Base-by-base conservation (phyloP, 2,329 filamentous ascomycete genomes). In the Hymenoscyphus repandus region DNA sequence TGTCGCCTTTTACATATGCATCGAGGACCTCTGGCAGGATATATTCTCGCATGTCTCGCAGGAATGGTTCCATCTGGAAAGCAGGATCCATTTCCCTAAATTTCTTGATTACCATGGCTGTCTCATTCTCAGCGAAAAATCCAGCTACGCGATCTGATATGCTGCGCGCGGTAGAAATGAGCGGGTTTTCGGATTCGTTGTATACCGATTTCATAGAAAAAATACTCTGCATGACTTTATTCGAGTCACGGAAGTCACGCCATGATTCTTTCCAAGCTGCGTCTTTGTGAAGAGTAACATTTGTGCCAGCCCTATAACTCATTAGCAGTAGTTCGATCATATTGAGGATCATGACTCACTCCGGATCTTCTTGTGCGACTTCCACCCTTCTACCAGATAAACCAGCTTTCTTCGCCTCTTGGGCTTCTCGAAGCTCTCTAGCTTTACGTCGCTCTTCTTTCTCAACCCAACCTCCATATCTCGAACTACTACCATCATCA, bases 71-170 rank as follows among this genome's bases (percentile, higher is more conserved):
- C 61, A 96, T 80, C 68, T 96, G 90, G 77, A 99, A 99, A 59
- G 78, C 80, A 5, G 93, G 92, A 62, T 99, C 93, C 82, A 97
- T 96, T 62, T 91, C 82, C 42, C 92, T 85, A 77, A 99, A 95
- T 70, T 92, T 95, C 75, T 96, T 97, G 74, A 97, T 95, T 33
- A 99, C 93, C 79, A 86, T 86, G 30, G 93, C 93, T 0, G 90
- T 96, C 74, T 99, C 93, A 69, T 97, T 99, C 70, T 99, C 93
- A 55, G 93, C 93, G 60, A 99, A 99, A 74, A 96, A 99, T 27
- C 93, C 90, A 42, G 88, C 90, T 36, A 99, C 83, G 51, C 87
- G 83, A 69, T 99, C 93, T 31, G 91, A 92, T 61, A 99, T 96
- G 68, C 89, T 90, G 66, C 93, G 86, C 1, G 65, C 93, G 0